Percentiles rank a stretch among this genome's conserved stretches.
These are phyloP conservation scores for Phytophthora europaea DNA, from an alignment of 352 stramenopile species.

Conservation along the genomic window DNA sequence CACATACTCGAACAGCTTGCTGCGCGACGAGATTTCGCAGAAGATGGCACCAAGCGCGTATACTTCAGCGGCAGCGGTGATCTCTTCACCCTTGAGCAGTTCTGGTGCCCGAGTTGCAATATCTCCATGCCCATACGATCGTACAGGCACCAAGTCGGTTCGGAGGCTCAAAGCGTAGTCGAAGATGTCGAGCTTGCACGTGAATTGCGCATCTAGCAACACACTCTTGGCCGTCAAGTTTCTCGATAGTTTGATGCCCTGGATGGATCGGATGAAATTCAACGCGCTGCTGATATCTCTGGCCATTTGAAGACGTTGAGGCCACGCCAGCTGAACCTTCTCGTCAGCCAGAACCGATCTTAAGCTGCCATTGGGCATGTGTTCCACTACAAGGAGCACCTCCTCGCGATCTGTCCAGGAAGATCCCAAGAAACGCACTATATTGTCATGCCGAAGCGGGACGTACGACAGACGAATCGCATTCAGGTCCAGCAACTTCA, in stretches of 20 bases:
- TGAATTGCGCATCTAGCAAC: conserved; percentile 61
- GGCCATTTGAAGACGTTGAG: conserved; percentile 58
- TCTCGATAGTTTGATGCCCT: conserved; percentile 46
- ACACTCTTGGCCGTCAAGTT: conserved; percentile 73
- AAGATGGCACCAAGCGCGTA: conserved; percentile 82
- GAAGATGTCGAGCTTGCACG: conserved; percentile 84
- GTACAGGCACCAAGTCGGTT: conserved; percentile 50
- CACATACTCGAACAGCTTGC: conserved; percentile 58
- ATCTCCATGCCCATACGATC: conserved; percentile 65
- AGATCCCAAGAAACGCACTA: conserved; percentile 75
- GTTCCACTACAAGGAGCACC: conserved; percentile 77
- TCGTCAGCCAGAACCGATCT: conserved; percentile 59
- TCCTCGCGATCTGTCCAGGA: conserved; percentile 67
- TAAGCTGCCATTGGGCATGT: conserved; percentile 79
- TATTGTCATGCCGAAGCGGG: conserved; percentile 72
- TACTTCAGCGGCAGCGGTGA: conserved; percentile 67
- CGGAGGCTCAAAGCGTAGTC: conserved; percentile 67
- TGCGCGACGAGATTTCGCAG: conserved; percentile 70
- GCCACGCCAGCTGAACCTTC: conserved; percentile 65
- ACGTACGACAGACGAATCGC: conserved; percentile 60
- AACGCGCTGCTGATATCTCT: conserved; percentile 61
- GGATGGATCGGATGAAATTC: conserved; percentile 58
- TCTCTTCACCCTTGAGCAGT: conserved; percentile 54
- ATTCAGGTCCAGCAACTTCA: conserved; percentile 57
- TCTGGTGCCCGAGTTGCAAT: conserved; percentile 69